Evolutionary conservation across 495 filamentous ascomycete genomes (phyloP).

Genomic region (Talaromyces proteolyticus): DNA sequence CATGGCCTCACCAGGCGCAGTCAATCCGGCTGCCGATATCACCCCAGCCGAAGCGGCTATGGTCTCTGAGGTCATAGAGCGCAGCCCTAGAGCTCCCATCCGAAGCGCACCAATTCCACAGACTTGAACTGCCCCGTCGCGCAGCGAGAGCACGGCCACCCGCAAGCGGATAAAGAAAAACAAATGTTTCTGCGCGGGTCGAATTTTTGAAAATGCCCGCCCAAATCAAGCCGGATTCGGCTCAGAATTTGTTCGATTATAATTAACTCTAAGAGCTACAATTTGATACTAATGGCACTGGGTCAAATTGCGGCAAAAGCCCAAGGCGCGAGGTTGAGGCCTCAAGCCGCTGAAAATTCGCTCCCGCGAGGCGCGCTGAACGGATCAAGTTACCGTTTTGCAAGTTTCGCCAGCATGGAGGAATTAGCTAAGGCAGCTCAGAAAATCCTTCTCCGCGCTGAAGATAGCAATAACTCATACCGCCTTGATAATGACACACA

Average conservation of each 20-base stretch:
- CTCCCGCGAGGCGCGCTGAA: not conserved
- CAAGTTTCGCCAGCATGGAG: not conserved
- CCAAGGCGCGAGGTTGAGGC: not conserved
- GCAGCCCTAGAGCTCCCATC: not conserved
- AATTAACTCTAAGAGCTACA: not conserved
- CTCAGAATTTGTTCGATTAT: not conserved
- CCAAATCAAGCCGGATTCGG: not conserved
- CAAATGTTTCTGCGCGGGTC: too few relatives aligned
- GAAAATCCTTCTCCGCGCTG: not conserved
- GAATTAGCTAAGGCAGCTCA: not conserved
- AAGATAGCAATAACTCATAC: not conserved
- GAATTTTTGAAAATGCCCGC: constrained; percentile 2
- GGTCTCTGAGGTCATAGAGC: too few relatives aligned
- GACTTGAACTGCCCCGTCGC: not conserved
- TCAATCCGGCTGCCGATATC: not conserved
- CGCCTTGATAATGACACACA: not conserved
- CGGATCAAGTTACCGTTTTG: not conserved
- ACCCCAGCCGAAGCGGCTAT: not conserved
- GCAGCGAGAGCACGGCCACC: not conserved
- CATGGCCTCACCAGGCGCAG: not conserved
- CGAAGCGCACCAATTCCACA: not conserved
- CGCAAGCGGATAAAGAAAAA: not conserved
- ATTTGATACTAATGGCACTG: too few relatives aligned
- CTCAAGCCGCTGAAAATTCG: not conserved
- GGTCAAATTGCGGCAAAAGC: not conserved